Conservation (phyloP, 495 filamentous ascomycete species). For the Pyrenula aspistea region DNA sequence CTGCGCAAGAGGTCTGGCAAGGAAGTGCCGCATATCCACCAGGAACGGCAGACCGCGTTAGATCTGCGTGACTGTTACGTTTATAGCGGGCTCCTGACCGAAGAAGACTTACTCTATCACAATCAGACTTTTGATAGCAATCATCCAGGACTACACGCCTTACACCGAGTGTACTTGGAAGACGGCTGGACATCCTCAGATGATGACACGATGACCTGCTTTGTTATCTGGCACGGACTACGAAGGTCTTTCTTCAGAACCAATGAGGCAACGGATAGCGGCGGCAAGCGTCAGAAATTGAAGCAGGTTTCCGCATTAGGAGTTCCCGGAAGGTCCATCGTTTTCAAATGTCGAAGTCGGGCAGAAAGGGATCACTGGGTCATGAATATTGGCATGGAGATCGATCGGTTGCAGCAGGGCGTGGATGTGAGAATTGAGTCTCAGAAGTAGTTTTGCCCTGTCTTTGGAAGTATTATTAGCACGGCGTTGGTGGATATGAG, state of each 20-base stretch:
- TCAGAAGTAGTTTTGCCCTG: slow-evolving; percentile 7
- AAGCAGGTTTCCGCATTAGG: slow-evolving; percentile 46
- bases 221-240: slow-evolving; percentile 60
- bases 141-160: slow-evolving; percentile 47
- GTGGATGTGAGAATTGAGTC: slow-evolving; percentile 51
- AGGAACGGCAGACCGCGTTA: slow-evolving; percentile 44
- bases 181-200: slow-evolving; percentile 57
- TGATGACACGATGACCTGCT: slow-evolving; percentile 59
- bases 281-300: slow-evolving; percentile 26
- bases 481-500: slow-evolving; percentile 12
- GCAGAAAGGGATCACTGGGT: slow-evolving; percentile 71
- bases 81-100: slow-evolving; percentile 56
- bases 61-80: slow-evolving; percentile 60
- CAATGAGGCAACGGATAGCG: slow-evolving; percentile 30
- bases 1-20: slow-evolving; percentile 44
- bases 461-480: slow-evolving; percentile 7
- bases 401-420: slow-evolving; percentile 51
- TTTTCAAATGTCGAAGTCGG: slow-evolving; percentile 60
- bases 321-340: slow-evolving; percentile 50
- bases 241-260: slow-evolving; percentile 47
- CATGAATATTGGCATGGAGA: slow-evolving; percentile 58
- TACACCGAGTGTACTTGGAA: slow-evolving; percentile 53
- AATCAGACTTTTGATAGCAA: slow-evolving; percentile 61
- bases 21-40: slow-evolving; percentile 49
- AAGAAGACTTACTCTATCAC: slow-evolving; percentile 54